These are phyloP conservation scores for Peribolospora kevripleyi DNA, from an alignment of 768 basidiomycete genomes.

Conservation along the genomic window DNA sequence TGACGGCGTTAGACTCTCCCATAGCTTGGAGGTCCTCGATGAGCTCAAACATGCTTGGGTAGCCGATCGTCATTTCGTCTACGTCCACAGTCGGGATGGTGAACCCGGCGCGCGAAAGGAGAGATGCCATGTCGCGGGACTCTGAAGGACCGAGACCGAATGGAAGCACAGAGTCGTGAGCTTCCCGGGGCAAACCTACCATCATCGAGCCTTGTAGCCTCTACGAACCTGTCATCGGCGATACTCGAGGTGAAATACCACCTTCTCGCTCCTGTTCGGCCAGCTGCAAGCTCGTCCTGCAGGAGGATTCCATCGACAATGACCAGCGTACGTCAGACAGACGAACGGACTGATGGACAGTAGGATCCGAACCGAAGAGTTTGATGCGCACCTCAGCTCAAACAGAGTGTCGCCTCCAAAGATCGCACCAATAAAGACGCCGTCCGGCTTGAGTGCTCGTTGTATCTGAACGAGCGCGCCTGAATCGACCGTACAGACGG, in stretches of 20 bases:
- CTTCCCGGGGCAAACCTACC: neutral
- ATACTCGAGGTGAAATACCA: conserved; percentile 84
- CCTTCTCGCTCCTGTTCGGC: conserved; percentile 86
- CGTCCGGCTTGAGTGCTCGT: conserved; percentile 64
- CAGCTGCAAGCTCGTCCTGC: conserved; percentile 69
- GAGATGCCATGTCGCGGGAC: conserved; percentile 73
- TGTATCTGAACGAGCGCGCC: conserved; percentile 67
- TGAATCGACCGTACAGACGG: conserved; percentile 15
- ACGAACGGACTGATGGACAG: neutral
- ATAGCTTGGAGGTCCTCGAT: conserved; percentile 81
- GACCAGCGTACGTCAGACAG: neutral
- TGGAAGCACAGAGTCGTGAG: neutral
- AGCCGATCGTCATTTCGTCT: conserved; percentile 71
- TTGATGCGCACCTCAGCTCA: conserved; percentile 41
- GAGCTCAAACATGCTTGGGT: conserved; percentile 90
- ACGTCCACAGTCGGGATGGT: conserved; percentile 80
- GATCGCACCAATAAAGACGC: conserved; percentile 80
- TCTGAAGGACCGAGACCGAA: conserved; percentile 26
- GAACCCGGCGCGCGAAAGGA: conserved; percentile 79
- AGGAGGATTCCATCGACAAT: neutral
- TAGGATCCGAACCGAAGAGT: neutral
- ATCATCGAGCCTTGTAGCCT: neutral
- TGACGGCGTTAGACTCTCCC: conserved; percentile 83
- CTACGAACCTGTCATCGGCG: conserved; percentile 76
- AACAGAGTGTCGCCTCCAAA: conserved; percentile 91